Evolutionary conservation across 768 basidiomycete genomes (phyloP).

Genomic region (Trametes sanguinea): DNA sequence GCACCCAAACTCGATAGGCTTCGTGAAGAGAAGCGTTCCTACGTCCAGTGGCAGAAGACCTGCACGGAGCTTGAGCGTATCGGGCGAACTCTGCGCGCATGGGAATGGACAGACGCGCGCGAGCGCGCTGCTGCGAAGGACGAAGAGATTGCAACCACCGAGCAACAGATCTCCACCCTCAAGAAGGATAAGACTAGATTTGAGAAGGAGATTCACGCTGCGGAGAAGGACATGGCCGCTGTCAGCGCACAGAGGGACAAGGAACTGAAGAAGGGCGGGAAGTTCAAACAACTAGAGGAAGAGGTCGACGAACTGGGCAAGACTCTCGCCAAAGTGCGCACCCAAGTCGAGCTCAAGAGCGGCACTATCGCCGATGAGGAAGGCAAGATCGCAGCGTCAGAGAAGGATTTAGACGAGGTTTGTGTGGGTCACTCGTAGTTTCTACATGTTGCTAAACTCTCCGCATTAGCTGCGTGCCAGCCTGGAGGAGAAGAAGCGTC

Average conservation of each 20-base stretch:
- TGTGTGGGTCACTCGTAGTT: slow-evolving; percentile 1
- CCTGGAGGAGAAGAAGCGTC: slow-evolving; percentile 56
- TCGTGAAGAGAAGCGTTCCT: slow-evolving; percentile 84
- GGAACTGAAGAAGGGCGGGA: slow-evolving; percentile 92
- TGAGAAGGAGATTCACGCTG: slow-evolving; percentile 54
- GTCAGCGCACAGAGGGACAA: slow-evolving; percentile 79
- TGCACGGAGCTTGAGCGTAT: slow-evolving; percentile 86
- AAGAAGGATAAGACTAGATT: slow-evolving; percentile 53
- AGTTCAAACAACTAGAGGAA: slow-evolving; percentile 82
- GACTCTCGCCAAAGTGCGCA: slow-evolving; percentile 75
- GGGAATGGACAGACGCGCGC: slow-evolving; percentile 77
- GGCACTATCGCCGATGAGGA: slow-evolving; percentile 80
- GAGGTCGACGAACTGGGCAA: slow-evolving; percentile 78
- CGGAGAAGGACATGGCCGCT: slow-evolving; percentile 64
- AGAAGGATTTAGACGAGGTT: slow-evolving; percentile 64
- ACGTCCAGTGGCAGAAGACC: slow-evolving; percentile 87
- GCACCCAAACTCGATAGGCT: slow-evolving; percentile 92
- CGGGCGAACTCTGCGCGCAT: slow-evolving; percentile 78
- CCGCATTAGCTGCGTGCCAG: slow-evolving; percentile 53
- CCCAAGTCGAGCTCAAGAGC: slow-evolving; percentile 83
- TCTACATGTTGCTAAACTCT: neutral
- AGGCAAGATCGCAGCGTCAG: slow-evolving; percentile 51
- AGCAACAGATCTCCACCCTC: slow-evolving; percentile 47
- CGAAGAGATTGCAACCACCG: slow-evolving; percentile 52
- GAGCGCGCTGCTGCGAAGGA: slow-evolving; percentile 56